phyloP scores from a whole-genome alignment of 345 rosid species.

The Turritis glabra region DNA sequence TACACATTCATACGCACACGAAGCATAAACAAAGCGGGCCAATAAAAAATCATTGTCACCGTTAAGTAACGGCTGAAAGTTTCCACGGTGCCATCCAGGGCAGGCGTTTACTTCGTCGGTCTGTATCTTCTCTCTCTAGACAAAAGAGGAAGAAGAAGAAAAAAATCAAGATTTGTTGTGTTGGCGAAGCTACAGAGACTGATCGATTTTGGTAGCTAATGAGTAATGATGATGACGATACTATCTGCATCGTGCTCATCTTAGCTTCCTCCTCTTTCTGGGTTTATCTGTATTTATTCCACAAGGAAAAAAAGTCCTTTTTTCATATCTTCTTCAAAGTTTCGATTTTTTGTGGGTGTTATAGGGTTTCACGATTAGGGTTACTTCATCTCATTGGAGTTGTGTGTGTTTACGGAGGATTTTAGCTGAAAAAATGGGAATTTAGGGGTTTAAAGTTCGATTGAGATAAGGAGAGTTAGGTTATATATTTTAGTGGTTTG shows the following conservation, averaged over 20 bases:
- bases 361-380: constrained; percentile 29
- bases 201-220: no score
- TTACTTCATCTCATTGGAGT: constrained; percentile 36
- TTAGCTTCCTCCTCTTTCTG: constrained; percentile 40
- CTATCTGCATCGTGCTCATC: constrained; percentile 43
- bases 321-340: not conserved
- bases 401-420: constrained; percentile 30
- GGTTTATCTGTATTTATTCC: constrained; percentile 49
- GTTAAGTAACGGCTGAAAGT: constrained; percentile 44
- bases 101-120: constrained; percentile 42
- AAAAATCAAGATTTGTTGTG: constrained; percentile 22
- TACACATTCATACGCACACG: no score
- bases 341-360: not conserved
- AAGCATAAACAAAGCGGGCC: not conserved
- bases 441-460: constrained; percentile 46
- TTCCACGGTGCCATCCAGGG: constrained; percentile 46
- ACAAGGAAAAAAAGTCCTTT: constrained; percentile 33
- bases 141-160: constrained; percentile 10
- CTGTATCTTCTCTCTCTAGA: constrained; percentile 25
- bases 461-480: not conserved
- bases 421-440: constrained; percentile 40
- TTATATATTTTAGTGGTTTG: not conserved
- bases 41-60: constrained; percentile 40
- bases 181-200: no score
- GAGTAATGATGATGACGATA: constrained; percentile 48